Base-by-base conservation (phyloP, 2,329 filamentous ascomycete genomes). In the Macrophomina phaseolina region DNA sequence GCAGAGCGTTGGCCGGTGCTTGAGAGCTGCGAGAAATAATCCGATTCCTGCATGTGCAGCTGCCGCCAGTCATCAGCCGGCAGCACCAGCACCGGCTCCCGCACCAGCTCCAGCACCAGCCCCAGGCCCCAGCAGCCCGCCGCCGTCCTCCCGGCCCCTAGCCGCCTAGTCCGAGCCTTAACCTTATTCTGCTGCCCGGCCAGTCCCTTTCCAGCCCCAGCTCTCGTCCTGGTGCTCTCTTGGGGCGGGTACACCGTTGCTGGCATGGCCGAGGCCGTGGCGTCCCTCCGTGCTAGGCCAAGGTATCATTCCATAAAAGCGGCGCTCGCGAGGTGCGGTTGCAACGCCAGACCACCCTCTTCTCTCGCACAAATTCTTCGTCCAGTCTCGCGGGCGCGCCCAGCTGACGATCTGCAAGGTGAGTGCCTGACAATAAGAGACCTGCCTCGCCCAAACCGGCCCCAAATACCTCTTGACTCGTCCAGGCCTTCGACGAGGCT, bases 241-340 rank as follows among this genome's bases (percentile, higher is more conserved):
- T 12, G 49, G 28, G 23, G 36, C 30, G 12, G 32, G 48, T 48
- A 28, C 56, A 48, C 61, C 61, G 49, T 64, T 53, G 61, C 42
- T 51, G 63, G 30, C 40, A 60, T 66, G 68, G 67, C 53, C 67
- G 72, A 72, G 71, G 69, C 68, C 72, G 67, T 70, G 68, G 71
- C 69, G 68, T 69, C 65, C 61, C 6, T 69, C 70, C 67, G 71
- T 68, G 71, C 70, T 74, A 71, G 70, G 71, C 71, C 74, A 72
- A 71, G 72, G 71, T 73, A 71, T 70, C 73, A 76, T 75, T 74
- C 70, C 68, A 68, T 23, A 69, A 68, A 69, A 55, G 70, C 71
- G 71, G 71, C 71, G 73, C 70, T 71, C 69, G 70, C 28, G 70
- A 73, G 70, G 69, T 73, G 70, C 74, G 69, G 74, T 77, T 77